A percentile compares a stretch with the other conserved stretches of the same genome.
These are phyloP conservation scores for Arthrobotrys pseudoclavata DNA, from an alignment of 2,329 filamentous ascomycete species.

Conservation along the genomic window DNA sequence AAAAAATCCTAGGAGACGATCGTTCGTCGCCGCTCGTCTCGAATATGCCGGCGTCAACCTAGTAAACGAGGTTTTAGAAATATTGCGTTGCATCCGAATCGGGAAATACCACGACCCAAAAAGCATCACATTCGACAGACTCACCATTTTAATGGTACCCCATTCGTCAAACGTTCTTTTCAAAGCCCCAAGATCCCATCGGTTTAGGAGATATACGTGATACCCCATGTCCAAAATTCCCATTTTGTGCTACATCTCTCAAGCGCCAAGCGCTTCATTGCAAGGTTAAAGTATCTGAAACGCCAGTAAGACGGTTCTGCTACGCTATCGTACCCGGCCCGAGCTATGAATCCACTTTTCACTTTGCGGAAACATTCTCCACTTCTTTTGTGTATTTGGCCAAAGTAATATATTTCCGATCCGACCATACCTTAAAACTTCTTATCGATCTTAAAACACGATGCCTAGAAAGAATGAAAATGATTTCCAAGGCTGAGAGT, in stretches of 20 bases:
- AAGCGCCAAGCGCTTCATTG: conserved; percentile 39
- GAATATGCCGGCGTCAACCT: conserved; percentile 42
- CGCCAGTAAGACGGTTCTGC: conserved; percentile 55
- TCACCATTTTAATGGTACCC: neutral
- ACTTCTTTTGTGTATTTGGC: neutral
- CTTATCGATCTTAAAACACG: conserved; percentile 16
- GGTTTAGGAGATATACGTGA: conserved; percentile 22
- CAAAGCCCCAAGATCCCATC: neutral
- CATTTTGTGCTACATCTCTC: conserved; percentile 36
- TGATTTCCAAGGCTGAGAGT: conserved; percentile 6
- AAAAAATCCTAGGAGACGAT: conserved; percentile 4
- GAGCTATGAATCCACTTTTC: conserved; percentile 2
- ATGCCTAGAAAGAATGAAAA: conserved; percentile 20
- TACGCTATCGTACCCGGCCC: conserved; percentile 28
- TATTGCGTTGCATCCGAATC: conserved; percentile 47
- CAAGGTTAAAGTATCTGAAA: conserved; percentile 30
- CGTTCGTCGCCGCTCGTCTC: conserved; percentile 34
- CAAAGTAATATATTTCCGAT: conserved; percentile 17
- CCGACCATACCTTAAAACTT: conserved; percentile 2
- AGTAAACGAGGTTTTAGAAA: conserved; percentile 48
- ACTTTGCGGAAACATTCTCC: conserved; percentile 15
- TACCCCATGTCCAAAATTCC: conserved; percentile 11
- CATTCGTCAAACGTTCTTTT: conserved; percentile 16
- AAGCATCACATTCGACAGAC: conserved; percentile 1
- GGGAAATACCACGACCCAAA: conserved; percentile 30